These are phyloP conservation scores for Phytophthora pluvialis DNA, from an alignment of 352 stramenopile species.

Conservation along the genomic window DNA sequence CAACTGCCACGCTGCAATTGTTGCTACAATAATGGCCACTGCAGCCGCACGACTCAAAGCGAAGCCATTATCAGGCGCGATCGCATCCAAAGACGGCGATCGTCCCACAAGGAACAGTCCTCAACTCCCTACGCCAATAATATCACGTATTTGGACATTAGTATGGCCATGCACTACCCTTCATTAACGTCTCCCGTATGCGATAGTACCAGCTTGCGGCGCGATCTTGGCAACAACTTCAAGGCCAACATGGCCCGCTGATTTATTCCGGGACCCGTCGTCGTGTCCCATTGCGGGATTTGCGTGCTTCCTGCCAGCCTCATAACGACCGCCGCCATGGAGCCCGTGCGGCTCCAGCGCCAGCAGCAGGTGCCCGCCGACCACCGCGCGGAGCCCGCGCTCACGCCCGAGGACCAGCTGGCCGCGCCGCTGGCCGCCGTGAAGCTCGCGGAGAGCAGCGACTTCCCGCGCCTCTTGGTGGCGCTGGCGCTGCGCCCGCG, in stretches of 20 bases:
- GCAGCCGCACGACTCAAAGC: too few species aligned
- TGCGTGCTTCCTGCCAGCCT: constrained; percentile 15
- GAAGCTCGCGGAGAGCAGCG: constrained; percentile 50
- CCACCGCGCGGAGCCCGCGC: constrained; percentile 10
- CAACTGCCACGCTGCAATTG: too few species aligned
- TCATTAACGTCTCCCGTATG: too few species aligned
- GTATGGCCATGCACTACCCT: too few species aligned
- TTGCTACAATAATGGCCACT: too few species aligned
- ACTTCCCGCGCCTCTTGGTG: constrained; percentile 53
- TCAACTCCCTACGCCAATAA: too few species aligned
- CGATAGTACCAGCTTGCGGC: neutral
- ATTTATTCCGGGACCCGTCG: constrained; percentile 8
- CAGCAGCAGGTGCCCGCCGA: constrained; percentile 33
- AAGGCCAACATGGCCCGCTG: constrained; percentile 11
- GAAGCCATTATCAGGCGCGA: too few species aligned
- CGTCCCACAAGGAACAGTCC: too few species aligned
- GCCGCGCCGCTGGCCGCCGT: constrained; percentile 34
- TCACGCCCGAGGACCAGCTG: constrained; percentile 29
- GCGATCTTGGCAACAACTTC: constrained; percentile 29
- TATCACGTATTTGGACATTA: too few species aligned
- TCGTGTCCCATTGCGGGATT: constrained; percentile 31
- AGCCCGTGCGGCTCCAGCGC: constrained; percentile 34
- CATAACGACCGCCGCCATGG: constrained; percentile 19
- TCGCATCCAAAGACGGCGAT: too few species aligned
- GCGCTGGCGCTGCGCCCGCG: constrained; percentile 48